Evolutionary conservation across 805 yeast species (phyloP).

Genomic region (Barnettozyma sp.): DNA sequence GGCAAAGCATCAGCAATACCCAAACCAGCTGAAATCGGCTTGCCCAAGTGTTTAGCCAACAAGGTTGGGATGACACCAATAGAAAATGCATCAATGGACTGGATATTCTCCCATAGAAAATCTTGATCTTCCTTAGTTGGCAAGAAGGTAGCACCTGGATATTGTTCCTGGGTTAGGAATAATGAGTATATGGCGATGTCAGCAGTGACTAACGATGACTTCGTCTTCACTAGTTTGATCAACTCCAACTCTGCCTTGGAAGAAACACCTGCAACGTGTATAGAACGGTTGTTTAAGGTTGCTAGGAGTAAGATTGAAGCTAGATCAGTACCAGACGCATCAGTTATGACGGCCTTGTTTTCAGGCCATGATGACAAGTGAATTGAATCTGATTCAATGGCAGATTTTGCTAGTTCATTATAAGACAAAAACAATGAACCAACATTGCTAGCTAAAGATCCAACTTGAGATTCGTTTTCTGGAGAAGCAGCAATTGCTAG

Average conservation of each 20-base stretch:
- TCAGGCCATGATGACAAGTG: slow-evolving; percentile 83
- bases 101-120: slow-evolving; percentile 72
- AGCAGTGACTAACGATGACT: slow-evolving; percentile 77
- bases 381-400: slow-evolving; percentile 70
- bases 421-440: slow-evolving; percentile 81
- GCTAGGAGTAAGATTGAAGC: slow-evolving; percentile 91
- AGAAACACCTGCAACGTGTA: slow-evolving; percentile 84
- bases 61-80: slow-evolving; percentile 73
- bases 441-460: slow-evolving; percentile 56
- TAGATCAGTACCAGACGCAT: slow-evolving; percentile 84
- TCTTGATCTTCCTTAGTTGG: slow-evolving; percentile 79
- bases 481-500: slow-evolving; percentile 80
- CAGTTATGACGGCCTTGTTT: slow-evolving; percentile 79
- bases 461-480: slow-evolving; percentile 53
- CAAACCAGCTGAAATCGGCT: slow-evolving; percentile 58
- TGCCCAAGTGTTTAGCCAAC: slow-evolving; percentile 58
- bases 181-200: slow-evolving; percentile 79
- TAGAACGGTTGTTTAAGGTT: slow-evolving; percentile 73
- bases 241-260: slow-evolving; percentile 75
- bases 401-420: slow-evolving; percentile 55
- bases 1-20: slow-evolving; percentile 82
- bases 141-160: slow-evolving; percentile 62
- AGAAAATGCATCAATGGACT: slow-evolving; percentile 76
- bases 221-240: slow-evolving; percentile 78
- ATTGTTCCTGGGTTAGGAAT: slow-evolving; percentile 66